Percentiles rank a stretch among this genome's conserved stretches.
phyloP scores from a whole-genome alignment of 495 filamentous ascomycete genomes.

The Penicillium paradoxum region DNA sequence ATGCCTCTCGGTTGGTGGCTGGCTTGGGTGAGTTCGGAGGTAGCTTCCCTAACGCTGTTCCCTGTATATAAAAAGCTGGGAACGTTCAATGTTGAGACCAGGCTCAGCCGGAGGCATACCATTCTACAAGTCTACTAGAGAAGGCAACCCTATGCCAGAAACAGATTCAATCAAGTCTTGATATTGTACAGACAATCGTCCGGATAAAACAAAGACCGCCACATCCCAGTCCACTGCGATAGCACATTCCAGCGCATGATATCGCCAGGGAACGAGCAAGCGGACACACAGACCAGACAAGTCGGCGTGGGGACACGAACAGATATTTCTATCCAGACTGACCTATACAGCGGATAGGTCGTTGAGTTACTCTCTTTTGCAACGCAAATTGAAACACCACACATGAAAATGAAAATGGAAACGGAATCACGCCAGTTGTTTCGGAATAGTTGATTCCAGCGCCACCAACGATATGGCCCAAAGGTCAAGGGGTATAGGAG shows the following conservation, averaged over 20 bases:
- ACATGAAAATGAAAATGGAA: constrained; percentile 26
- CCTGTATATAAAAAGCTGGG: too few relatives aligned
- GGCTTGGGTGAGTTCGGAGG: too few relatives aligned
- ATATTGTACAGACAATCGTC: constrained; percentile 9
- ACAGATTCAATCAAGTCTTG: constrained; percentile 5
- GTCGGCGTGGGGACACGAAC: neutral
- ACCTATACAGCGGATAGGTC: constrained; percentile 43
- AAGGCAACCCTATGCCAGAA: neutral
- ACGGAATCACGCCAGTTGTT: constrained; percentile 19
- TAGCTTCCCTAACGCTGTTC: too few relatives aligned
- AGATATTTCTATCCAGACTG: constrained; percentile 8
- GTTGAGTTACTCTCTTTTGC: constrained; percentile 21
- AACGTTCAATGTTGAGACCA: neutral
- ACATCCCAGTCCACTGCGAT: neutral
- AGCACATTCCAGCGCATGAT: constrained; percentile 3
- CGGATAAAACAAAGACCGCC: neutral
- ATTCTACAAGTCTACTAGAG: neutral
- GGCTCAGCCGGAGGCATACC: neutral
- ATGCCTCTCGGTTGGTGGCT: too few relatives aligned
- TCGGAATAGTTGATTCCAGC: constrained; percentile 11
- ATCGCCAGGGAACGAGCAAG: constrained; percentile 2
- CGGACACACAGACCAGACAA: neutral
- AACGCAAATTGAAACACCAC: constrained; percentile 26
- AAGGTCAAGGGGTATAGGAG: constrained; percentile 31
- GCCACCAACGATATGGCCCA: constrained; percentile 15